Evolutionary conservation across 306 rosid species (phyloP), one percentile per base, ranked within the genome.

Genomic region (Lotus japonicus): DNA sequence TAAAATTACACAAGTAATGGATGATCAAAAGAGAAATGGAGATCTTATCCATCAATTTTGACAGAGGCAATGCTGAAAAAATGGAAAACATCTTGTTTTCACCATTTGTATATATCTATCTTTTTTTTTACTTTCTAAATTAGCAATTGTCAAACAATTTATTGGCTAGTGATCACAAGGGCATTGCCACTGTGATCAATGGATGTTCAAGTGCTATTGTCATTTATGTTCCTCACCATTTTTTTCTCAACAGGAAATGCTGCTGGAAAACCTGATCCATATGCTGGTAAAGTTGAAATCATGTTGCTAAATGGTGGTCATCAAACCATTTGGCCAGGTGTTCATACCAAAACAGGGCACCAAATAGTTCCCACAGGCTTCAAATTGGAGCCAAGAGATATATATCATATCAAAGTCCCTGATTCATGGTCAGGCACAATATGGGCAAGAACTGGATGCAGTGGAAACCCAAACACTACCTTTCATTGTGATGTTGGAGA

Each of bases 401-500:
- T 5, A 1, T 46, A 48, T 65, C 44, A 65, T 2, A 57, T 65
- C 1, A 28, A 46, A 10, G 44, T 65, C 45, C 70, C 70, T 10
- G 58, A 65, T 48, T 14, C 15, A 14, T 65, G 70, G 70, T 31
- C 70, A 15, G 58, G 70, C 0, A 65, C 26, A 28, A 31, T 65
- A 26, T 65, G 70, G 45, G 58, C 58, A 26, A 8, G 45, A 65
- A 65, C 58, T 2, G 31, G 31, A n/a, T 48, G 70, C 17, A 14
- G 11, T 44, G 69, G 69, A 26, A 11, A 65, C 28, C 43, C 70
- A 1, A 15, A 65, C 13, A 14, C 2, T 0, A 31, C 0, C 12
- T 65, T 65, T 7, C 58, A 65, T 65, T 65, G 67, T 61, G 7
- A 33, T 19, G n/a, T 38, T 42, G 67, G 67, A 18, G 67, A 61